Base-by-base conservation (phyloP, 139 green algal genomes). In the Chlamydomonas incerta region DNA sequence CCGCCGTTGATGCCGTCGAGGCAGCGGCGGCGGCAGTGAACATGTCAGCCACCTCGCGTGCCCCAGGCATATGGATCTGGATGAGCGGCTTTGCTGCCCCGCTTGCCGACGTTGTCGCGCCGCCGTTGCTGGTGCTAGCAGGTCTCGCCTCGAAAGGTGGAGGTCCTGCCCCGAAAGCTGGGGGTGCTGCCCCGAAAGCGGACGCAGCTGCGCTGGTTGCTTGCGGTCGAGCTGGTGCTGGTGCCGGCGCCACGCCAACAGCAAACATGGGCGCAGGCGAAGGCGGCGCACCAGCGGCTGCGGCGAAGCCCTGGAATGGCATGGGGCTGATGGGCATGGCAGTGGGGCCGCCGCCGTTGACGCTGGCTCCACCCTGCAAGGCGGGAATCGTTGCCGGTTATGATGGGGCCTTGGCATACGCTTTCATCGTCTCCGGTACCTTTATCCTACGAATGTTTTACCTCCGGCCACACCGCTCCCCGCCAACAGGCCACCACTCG, bases 1-100 rank as follows among this genome's bases (percentile, higher is more conserved):
- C 10, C 41, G 47, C 26, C 18, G 31, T 31, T 4, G 37, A 31
- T 20, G 74, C 50, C 1, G 58, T 20, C 10, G 74, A 58, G 8
- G 74, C 23, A 14, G 15, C 35, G 14, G 62, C 41, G 23, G 37
- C 74, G 0, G 74, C 71, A 0, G 74, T 35, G 26, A 83, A 83
- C 75, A 83, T 62, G 75, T 71, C 74, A 3, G 71, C 34, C 23
- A 82, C 74, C 23, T 82, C 74, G 2, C 74, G 55, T 11, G 74
- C 74, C 0, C 74, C 74, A 15, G 74, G 74, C 21, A 81, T 81
- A 26, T 69, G 74, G 58, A 82, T 82, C 23, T 82, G 74, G 24
- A 82, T 82, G 11, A 58, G 74, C 8, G 71, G 60, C 34, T 62
- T 71, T 5, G 71, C 60, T 21, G 26, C 41, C 46, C n/a, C n/a